Evolutionary conservation across 225 moss, liverwort and hornwort genomes (phyloP).

Genomic region (Marchantia polymorpha): DNA sequence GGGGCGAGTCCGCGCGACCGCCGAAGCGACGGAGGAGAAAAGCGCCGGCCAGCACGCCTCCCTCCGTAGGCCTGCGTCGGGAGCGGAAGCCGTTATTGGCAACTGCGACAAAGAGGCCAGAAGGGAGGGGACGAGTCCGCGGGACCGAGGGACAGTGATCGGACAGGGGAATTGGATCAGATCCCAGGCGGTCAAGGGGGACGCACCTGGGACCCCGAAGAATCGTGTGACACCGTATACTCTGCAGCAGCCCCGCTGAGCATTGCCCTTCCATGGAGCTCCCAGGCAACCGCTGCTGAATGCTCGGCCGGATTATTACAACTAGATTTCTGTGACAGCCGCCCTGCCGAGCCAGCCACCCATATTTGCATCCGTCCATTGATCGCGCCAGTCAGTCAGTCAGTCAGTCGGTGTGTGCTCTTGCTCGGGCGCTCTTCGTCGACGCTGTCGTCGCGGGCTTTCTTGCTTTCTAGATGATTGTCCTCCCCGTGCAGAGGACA

Average conservation of each 20-base stretch:
- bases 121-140: neutral
- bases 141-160: neutral
- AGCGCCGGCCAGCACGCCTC: no score
- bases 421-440: neutral
- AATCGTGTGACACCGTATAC: neutral
- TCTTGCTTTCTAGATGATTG: neutral
- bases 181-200: conserved; percentile 5
- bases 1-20: no score
- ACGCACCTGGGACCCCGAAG: conserved; percentile 8
- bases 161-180: conserved; percentile 8
- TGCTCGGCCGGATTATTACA: neutral
- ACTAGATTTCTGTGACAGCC: neutral
- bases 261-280: neutral
- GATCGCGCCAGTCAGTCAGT: neutral
- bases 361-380: neutral
- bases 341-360: no score
- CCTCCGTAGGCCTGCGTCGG: no score
- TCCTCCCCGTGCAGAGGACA: neutral
- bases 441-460: neutral
- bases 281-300: neutral
- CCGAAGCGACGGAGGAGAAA: no score
- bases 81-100: neutral
- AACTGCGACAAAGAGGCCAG: neutral
- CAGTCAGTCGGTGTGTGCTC: neutral
- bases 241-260: neutral